Percentiles rank a stretch among this genome's conserved stretches.
Conservation (phyloP, 1,139 yeast species). For the Yamadazyma dendronema region DNA sequence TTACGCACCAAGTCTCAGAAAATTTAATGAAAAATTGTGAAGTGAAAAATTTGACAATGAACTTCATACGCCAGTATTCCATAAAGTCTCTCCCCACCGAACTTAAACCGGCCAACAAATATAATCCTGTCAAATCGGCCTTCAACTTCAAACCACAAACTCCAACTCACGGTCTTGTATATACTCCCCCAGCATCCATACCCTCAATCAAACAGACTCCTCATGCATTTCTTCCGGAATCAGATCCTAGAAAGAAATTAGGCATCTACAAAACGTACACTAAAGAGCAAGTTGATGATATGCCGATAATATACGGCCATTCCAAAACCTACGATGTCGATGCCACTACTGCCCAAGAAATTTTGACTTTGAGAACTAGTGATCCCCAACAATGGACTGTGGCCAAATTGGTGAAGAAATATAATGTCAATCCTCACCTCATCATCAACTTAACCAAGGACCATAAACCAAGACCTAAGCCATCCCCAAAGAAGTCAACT, state of each 20-base stretch:
- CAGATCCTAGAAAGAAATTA: constrained; percentile 55
- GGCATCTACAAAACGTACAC: constrained; percentile 25
- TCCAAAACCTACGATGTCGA: constrained; percentile 60
- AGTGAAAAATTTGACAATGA: constrained; percentile 12
- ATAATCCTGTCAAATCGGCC: constrained; percentile 37
- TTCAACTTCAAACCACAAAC: constrained; percentile 42
- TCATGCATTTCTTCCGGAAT: constrained; percentile 63
- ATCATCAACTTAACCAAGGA: constrained; percentile 15
- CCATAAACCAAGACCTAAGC: constrained; percentile 9
- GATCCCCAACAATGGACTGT: constrained; percentile 71
- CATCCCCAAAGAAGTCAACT: constrained; percentile 11
- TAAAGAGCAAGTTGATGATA: constrained; percentile 45
- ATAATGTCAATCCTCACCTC: constrained; percentile 28
- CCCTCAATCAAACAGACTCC: constrained; percentile 54
- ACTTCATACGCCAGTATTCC: constrained; percentile 12
- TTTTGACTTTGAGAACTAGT: constrained; percentile 55
- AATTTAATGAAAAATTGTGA: background rate
- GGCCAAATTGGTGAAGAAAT: constrained; percentile 64
- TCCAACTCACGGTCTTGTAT: constrained; percentile 37
- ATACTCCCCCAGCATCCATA: constrained; percentile 38
- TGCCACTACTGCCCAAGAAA: constrained; percentile 59
- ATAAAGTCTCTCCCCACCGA: constrained; percentile 27
- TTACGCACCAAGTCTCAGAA: background rate
- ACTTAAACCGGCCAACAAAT: constrained; percentile 38
- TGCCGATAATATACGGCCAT: constrained; percentile 49